Conservation (phyloP, 768 basidiomycete genomes). For the Kwoniella mangroviensis region DNA sequence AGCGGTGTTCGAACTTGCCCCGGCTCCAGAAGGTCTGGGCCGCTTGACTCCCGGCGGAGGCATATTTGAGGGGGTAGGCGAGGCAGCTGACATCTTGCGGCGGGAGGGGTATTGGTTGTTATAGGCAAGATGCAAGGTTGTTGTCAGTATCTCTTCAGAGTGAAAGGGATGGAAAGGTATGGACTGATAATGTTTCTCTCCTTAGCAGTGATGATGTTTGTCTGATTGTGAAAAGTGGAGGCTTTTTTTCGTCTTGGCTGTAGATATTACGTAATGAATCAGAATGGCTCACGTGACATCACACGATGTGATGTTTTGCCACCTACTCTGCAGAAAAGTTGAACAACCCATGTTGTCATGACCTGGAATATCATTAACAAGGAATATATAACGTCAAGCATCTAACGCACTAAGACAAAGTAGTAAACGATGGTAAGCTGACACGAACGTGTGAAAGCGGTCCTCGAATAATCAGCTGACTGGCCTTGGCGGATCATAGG, state of each 20-base stretch:
- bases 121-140: not conserved
- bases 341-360: not conserved
- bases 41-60: conserved; percentile 38
- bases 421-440: not conserved
- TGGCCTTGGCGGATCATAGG: conserved; percentile 61
- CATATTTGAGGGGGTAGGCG: conserved; percentile 32
- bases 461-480: too few relatives aligned
- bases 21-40: conserved; percentile 28
- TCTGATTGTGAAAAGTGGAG: conserved; percentile 23
- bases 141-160: not conserved
- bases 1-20: conserved; percentile 1
- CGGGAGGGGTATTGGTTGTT: not conserved
- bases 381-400: not conserved
- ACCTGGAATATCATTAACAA: not conserved
- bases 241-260: conserved; percentile 7
- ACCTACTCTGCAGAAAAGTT: not conserved
- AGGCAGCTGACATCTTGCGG: conserved; percentile 25
- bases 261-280: conserved; percentile 14
- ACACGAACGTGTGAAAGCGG: too few relatives aligned
- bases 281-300: conserved; percentile 13
- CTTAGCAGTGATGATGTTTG: conserved; percentile 4
- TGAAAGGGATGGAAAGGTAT: not conserved
- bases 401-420: too few relatives aligned
- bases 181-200: too few relatives aligned
- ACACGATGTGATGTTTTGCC: conserved; percentile 15